Percentiles rank a stretch among this genome's conserved stretches.
phyloP scores from a whole-genome alignment of 208 protist species.

The Giardia duodenalis region DNA sequence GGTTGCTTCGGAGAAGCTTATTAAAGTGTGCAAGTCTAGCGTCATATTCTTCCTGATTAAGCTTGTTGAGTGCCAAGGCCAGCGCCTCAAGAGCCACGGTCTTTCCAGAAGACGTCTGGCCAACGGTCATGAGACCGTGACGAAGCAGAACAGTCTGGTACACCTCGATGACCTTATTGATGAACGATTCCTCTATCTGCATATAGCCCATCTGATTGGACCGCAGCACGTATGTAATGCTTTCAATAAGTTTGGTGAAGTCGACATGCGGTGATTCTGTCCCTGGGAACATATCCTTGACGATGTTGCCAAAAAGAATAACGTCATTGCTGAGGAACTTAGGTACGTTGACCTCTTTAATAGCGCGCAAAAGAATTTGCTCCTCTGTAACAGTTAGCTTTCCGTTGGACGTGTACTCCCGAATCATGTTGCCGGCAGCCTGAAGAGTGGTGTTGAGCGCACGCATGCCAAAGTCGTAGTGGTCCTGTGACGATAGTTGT shows the following conservation, averaged over 20 bases:
- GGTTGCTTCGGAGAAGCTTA: not conserved
- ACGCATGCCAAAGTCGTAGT: constrained; percentile 58
- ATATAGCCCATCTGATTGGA: constrained; percentile 16
- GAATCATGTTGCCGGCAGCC: constrained; percentile 43
- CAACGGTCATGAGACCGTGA: constrained; percentile 28
- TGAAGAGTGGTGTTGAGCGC: constrained; percentile 53
- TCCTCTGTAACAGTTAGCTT: constrained; percentile 40
- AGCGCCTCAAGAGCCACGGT: not conserved
- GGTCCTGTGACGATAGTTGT: constrained; percentile 56
- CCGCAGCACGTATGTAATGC: not conserved
- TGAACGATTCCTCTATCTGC: not conserved
- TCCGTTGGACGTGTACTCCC: constrained; percentile 48
- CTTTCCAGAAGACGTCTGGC: not conserved
- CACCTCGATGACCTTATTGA: constrained; percentile 21
- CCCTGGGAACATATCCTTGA: constrained; percentile 50
- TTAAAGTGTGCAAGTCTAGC: not conserved
- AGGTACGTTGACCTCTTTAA: constrained; percentile 47
- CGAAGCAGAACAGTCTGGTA: constrained; percentile 21
- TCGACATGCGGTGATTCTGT: constrained; percentile 23
- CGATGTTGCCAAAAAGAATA: constrained; percentile 46
- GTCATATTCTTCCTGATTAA: not conserved
- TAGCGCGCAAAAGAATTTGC: constrained; percentile 21
- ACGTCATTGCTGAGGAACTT: constrained; percentile 51
- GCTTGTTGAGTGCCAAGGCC: not conserved
- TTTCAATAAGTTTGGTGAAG: not conserved